A percentile compares a stretch with the other conserved stretches of the same genome.
Conservation (phyloP, 805 yeast species). For the Kuraishia cidri region DNA sequence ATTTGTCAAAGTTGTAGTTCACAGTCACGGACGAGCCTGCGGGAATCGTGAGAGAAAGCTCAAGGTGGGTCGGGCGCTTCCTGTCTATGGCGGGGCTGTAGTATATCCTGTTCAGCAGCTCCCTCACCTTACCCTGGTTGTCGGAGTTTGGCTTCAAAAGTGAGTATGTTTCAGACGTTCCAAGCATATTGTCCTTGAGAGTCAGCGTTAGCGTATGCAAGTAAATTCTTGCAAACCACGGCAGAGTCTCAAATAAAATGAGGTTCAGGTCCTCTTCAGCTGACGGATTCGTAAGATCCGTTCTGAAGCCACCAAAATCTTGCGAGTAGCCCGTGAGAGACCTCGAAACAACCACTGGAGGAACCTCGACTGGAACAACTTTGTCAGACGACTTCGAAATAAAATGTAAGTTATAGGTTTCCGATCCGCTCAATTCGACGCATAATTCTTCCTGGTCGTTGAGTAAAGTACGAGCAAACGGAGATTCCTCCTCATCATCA, state of each 20-base stretch:
- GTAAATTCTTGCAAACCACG: conserved; percentile 88
- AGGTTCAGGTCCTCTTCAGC: conserved; percentile 32
- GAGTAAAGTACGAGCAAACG: neutral
- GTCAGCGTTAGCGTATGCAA: conserved; percentile 53
- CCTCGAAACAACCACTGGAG: conserved; percentile 70
- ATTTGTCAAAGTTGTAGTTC: conserved; percentile 79
- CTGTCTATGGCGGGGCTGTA: conserved; percentile 80
- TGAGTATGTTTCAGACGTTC: conserved; percentile 4
- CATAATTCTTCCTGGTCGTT: conserved; percentile 8
- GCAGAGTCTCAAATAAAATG: conserved; percentile 71
- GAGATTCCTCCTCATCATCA: neutral
- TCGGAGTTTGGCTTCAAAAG: conserved; percentile 9
- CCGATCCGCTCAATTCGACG: conserved; percentile 11
- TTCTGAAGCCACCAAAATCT: conserved; percentile 83
- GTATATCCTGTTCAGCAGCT: conserved; percentile 39
- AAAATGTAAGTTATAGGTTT: conserved; percentile 27
- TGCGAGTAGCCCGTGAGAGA: conserved; percentile 89
- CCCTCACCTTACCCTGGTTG: conserved; percentile 17
- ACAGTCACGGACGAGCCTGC: conserved; percentile 49
- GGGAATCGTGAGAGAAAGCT: conserved; percentile 58
- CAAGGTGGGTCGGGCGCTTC: conserved; percentile 74
- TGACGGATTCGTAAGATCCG: conserved; percentile 65
- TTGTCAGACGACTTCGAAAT: conserved; percentile 33
- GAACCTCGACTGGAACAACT: conserved; percentile 28
- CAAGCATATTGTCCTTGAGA: conserved; percentile 11